Conservation (phyloP, 2,329 filamentous ascomycete species). For the Cordyceps pruinosa region DNA sequence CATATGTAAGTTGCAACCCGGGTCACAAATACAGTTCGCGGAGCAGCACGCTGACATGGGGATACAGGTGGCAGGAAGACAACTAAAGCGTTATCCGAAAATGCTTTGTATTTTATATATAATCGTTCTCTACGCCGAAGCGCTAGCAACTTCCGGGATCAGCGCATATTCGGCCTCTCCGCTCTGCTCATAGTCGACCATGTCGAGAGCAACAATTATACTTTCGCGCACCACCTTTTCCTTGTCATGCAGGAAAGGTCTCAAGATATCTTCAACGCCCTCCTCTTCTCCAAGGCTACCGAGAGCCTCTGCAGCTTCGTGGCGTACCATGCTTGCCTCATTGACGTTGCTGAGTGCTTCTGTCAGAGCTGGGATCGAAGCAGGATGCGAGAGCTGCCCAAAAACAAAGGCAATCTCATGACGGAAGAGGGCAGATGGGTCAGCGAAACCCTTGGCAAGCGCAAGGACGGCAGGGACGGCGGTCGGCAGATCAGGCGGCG, state of each 20-base stretch:
- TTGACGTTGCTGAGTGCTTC: conserved; percentile 68
- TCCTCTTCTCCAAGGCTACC: conserved; percentile 90
- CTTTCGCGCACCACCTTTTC: conserved; percentile 93
- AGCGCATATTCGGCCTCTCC: conserved; percentile 87
- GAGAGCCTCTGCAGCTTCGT: conserved; percentile 93
- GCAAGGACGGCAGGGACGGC: conserved; percentile 81
- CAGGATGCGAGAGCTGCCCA: conserved; percentile 89
- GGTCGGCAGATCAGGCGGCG: conserved; percentile 83
- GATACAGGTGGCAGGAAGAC: conserved; percentile 48
- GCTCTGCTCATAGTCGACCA: conserved; percentile 93
- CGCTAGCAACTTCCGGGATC: conserved; percentile 58
- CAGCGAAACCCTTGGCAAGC: conserved; percentile 76
- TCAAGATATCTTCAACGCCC: conserved; percentile 81
- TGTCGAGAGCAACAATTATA: conserved; percentile 90
- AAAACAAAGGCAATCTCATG: conserved; percentile 99
- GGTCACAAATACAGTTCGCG: background rate
- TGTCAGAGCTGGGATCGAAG: conserved; percentile 87
- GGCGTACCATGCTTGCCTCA: conserved; percentile 93
- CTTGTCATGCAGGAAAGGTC: conserved; percentile 77
- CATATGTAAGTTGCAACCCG: conserved; percentile 55
- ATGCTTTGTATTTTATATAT: conserved; percentile 11
- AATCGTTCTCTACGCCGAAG: conserved; percentile 27
- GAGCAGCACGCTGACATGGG: background rate
- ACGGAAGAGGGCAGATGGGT: conserved; percentile 86
- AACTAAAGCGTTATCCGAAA: conserved; percentile 37